Base-by-base conservation (phyloP, 225 moss, liverwort and hornwort genomes). In the Anthoceros angustus region DNA sequence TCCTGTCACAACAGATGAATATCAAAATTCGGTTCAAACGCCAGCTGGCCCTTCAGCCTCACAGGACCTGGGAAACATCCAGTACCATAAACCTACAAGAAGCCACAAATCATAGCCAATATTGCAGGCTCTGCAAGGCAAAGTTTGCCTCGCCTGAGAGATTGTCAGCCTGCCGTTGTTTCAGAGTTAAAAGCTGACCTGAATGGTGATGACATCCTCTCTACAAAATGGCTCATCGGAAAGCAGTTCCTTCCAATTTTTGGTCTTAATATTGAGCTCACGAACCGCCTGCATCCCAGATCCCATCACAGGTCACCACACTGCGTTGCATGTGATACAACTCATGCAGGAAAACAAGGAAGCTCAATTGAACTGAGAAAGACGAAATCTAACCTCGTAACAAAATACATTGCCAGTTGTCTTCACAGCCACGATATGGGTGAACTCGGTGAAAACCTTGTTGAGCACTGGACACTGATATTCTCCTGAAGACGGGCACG, bases 211-310 rank as follows among this genome's bases (percentile, higher is more conserved):
- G 42, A 98, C 65, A 66, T 98, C 98, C 9, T 86, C 92, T 60
- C 74, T 98, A 12, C 80, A 77, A 66, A 98, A 89, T 60, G 91
- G 73, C 70, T 98, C 92, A 67, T 98, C 92, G 24, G 92, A 87
- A 21, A 98, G 85, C 46, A 98, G 84, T 76, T 98, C 98, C 76
- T 82, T 98, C 98, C 98, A 98, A 69, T 84, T 92, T 79, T 84
- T 98, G 24, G 92, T 69, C 77, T 87, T 88, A 39, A 98, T 79
- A 70, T 98, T 98, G 62, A 98, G 81, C 74, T 98, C 89, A 67
- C 83, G 84, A 26, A 98, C 76, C 42, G 98, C 98, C 82, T 79
- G 76, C 65, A 72, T 11, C 32, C 32, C 32, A 32, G 32, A 4
- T 32, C 32, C 32, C 32, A 32, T 32, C 32, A 1, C 32, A 32